A percentile compares a stretch with the other conserved stretches of the same genome.
Evolutionary conservation across 345 rosid species (phyloP).

Genomic region (Cochlearia excelsa): DNA sequence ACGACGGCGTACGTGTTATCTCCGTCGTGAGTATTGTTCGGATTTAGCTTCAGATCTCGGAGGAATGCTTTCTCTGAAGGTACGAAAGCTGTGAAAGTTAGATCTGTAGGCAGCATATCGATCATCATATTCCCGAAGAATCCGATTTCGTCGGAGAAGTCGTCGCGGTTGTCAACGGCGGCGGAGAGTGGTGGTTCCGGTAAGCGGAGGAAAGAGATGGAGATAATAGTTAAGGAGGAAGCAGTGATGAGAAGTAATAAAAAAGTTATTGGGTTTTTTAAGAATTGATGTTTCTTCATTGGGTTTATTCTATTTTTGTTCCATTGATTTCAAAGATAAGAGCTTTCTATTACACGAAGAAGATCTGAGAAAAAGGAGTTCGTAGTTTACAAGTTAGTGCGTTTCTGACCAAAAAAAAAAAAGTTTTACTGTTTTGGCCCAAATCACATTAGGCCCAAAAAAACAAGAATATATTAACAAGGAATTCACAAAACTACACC

Average conservation of each 20-base stretch:
- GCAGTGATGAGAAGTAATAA: conserved; percentile 40
- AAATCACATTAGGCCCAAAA: background rate
- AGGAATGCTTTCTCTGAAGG: conserved; percentile 60
- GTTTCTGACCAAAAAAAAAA: no score
- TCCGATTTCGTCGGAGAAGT: conserved; percentile 38
- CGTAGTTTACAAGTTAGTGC: background rate
- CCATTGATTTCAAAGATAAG: conserved; percentile 2
- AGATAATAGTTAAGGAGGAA: conserved; percentile 46
- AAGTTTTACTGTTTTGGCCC: conserved; percentile 1
- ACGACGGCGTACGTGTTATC: conserved; percentile 56
- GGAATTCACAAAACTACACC: no score
- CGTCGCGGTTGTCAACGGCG: conserved; percentile 16
- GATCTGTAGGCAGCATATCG: conserved; percentile 72
- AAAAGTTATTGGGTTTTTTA: conserved; percentile 45
- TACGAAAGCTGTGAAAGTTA: conserved; percentile 69
- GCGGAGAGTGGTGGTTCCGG: conserved; percentile 43
- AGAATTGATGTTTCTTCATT: conserved; percentile 42
- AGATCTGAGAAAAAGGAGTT: conserved; percentile 22
- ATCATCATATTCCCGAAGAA: conserved; percentile 74
- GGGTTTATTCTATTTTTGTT: conserved; percentile 12
- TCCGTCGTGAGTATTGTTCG: conserved; percentile 37
- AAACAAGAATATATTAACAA: no score
- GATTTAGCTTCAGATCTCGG: conserved; percentile 52
- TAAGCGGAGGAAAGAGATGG: conserved; percentile 48
- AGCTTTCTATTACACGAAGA: background rate